Percentiles rank a stretch among this genome's conserved stretches.
phyloP scores from a whole-genome alignment of 208 protist species.

The Leptomonas seymouri region DNA sequence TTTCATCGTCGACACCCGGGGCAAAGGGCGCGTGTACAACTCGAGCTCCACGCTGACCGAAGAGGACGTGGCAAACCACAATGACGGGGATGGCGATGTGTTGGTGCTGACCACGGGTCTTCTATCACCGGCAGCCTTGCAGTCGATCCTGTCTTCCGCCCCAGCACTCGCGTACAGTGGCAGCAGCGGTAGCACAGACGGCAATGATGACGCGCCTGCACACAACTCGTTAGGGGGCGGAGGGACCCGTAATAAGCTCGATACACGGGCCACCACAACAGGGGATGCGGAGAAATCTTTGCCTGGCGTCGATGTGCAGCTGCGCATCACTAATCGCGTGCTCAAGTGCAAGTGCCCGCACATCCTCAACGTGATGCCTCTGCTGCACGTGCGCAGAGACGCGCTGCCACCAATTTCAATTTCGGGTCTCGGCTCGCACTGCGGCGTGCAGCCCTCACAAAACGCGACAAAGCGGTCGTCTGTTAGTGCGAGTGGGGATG shows the following conservation, averaged over 20 bases:
- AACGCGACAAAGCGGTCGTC: not conserved
- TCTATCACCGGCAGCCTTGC: constrained; percentile 34
- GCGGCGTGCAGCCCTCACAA: constrained; percentile 35
- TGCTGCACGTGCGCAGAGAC: constrained; percentile 62
- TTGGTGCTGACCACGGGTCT: constrained; percentile 72
- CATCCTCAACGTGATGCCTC: constrained; percentile 82
- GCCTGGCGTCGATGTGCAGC: constrained; percentile 57
- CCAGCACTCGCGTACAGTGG: constrained; percentile 5
- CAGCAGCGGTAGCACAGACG: not conserved
- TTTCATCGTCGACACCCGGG: constrained; percentile 47
- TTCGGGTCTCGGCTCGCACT: constrained; percentile 71
- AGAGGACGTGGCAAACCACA: constrained; percentile 39
- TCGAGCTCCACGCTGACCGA: constrained; percentile 35
- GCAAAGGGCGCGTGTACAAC: constrained; percentile 38
- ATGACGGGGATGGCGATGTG: constrained; percentile 88
- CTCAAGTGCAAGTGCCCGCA: constrained; percentile 92
- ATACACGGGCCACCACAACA: not conserved
- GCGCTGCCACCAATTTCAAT: constrained; percentile 59
- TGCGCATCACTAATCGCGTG: constrained; percentile 73
- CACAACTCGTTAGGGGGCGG: not conserved
- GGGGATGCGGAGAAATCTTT: not conserved
- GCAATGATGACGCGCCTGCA: not conserved
- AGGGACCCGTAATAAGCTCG: not conserved
- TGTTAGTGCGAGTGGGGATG: not conserved
- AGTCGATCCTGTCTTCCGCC: constrained; percentile 19